Evolutionary conservation across 2,329 filamentous ascomycete species (phyloP).

Genomic region (Hymenotorrendiella dingleyae): DNA sequence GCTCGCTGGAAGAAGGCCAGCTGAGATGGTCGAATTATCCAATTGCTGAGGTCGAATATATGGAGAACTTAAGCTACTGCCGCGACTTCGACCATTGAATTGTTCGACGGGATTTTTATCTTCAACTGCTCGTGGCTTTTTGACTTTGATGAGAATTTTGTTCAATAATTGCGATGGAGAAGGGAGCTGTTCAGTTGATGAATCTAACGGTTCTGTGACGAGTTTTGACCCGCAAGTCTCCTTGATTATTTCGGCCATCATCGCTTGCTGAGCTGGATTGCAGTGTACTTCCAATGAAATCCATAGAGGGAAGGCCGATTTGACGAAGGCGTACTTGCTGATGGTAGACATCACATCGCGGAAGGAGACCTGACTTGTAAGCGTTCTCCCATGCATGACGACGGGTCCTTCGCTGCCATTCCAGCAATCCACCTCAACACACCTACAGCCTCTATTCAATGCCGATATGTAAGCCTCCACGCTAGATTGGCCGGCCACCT

Average conservation of each 20-base stretch:
- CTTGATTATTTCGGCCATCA: slow-evolving; percentile 87
- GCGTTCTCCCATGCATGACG: slow-evolving; percentile 84
- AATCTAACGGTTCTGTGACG: slow-evolving; percentile 69
- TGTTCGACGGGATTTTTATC: slow-evolving; percentile 38
- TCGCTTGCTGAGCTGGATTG: slow-evolving; percentile 70
- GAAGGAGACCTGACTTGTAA: slow-evolving; percentile 86
- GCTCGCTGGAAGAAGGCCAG: slow-evolving; percentile 48
- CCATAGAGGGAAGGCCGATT: slow-evolving; percentile 83
- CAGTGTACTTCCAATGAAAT: slow-evolving; percentile 96
- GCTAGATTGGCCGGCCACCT: slow-evolving; percentile 84
- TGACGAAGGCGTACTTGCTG: slow-evolving; percentile 87
- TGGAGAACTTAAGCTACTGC: slow-evolving; percentile 73
- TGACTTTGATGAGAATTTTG: slow-evolving; percentile 90
- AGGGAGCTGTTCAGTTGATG: slow-evolving; percentile 62
- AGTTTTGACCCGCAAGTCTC: slow-evolving; percentile 76
- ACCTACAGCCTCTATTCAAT: slow-evolving; percentile 82
- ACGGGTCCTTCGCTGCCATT: slow-evolving; percentile 84
- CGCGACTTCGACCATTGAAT: slow-evolving; percentile 46
- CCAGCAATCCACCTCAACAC: slow-evolving; percentile 98
- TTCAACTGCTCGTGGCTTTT: slow-evolving; percentile 53
- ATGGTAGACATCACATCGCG: slow-evolving; percentile 88
- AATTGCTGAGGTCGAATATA: slow-evolving; percentile 57
- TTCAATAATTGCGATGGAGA: slow-evolving; percentile 80
- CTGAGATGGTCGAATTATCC: slow-evolving; percentile 50
- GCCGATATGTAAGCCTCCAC: slow-evolving; percentile 92